A percentile compares a stretch with the other conserved stretches of the same genome.
phyloP scores from a whole-genome alignment of 495 filamentous ascomycete genomes.

The Articulospora tetracladia region DNA sequence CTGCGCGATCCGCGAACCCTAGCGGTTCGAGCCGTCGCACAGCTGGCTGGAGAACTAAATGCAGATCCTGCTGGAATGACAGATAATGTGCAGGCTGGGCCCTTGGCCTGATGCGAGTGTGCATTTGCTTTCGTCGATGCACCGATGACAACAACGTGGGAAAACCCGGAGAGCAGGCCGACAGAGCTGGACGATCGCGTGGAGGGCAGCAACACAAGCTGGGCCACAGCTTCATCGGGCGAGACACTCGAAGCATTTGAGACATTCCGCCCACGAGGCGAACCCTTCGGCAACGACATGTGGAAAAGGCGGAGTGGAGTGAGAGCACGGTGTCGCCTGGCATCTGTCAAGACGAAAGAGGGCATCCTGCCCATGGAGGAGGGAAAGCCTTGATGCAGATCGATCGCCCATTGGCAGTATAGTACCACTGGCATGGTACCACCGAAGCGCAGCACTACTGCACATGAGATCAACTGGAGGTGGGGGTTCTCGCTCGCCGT shows the following conservation, averaged over 20 bases:
- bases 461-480: neutral
- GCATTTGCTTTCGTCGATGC: neutral
- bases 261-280: neutral
- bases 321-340: neutral
- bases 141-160: neutral
- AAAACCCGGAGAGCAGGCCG: neutral
- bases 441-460: neutral
- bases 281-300: neutral
- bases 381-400: neutral
- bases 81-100: neutral
- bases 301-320: neutral
- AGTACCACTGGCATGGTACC: neutral
- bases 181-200: neutral
- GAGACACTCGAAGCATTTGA: neutral
- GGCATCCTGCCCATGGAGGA: neutral
- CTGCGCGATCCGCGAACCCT: neutral
- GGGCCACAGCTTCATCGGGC: neutral
- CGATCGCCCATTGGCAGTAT: neutral
- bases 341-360: neutral
- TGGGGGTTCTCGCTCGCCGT: neutral
- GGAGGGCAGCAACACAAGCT: neutral
- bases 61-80: slow-evolving; percentile 1
- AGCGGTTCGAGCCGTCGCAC: neutral
- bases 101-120: neutral
- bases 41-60: neutral